Evolutionary conservation across 75 land plant species (phyloP).

Genomic region (Pinus tabuliformis): DNA sequence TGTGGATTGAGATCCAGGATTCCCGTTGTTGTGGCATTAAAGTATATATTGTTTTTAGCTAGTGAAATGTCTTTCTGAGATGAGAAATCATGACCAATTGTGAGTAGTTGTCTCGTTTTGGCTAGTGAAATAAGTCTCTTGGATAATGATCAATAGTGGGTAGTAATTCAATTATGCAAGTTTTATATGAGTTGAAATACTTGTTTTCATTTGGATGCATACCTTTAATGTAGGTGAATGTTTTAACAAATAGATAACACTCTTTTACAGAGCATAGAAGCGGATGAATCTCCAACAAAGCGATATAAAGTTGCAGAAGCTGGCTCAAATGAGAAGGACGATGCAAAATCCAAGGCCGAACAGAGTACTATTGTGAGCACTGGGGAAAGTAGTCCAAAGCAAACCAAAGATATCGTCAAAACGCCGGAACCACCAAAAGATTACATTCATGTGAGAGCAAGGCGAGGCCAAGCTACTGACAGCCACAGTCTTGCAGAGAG

Average conservation of each 20-base stretch:
- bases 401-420: constrained; percentile 46
- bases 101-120: too few species aligned
- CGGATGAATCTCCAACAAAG: background rate
- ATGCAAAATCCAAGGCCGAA: constrained; percentile 37
- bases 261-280: background rate
- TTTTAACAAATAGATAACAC: background rate
- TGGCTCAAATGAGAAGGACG: constrained; percentile 21
- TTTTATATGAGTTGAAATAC: background rate
- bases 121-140: too few species aligned
- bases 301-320: constrained; percentile 11
- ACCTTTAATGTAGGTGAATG: background rate
- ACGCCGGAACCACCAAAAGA: constrained; percentile 68
- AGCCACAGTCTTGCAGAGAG: constrained; percentile 96
- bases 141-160: background rate
- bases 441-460: constrained; percentile 90
- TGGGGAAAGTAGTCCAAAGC: constrained; percentile 27
- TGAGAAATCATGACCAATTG: background rate
- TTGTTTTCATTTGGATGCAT: background rate
- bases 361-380: constrained; percentile 17
- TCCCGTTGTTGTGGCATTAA: background rate
- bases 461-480: constrained; percentile 95
- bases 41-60: background rate
- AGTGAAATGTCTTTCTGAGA: background rate
- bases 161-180: background rate
- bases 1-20: background rate